These are phyloP conservation scores for Amphibolis antarctica DNA, from an alignment of 106 monocot species.

Conservation along the genomic window DNA sequence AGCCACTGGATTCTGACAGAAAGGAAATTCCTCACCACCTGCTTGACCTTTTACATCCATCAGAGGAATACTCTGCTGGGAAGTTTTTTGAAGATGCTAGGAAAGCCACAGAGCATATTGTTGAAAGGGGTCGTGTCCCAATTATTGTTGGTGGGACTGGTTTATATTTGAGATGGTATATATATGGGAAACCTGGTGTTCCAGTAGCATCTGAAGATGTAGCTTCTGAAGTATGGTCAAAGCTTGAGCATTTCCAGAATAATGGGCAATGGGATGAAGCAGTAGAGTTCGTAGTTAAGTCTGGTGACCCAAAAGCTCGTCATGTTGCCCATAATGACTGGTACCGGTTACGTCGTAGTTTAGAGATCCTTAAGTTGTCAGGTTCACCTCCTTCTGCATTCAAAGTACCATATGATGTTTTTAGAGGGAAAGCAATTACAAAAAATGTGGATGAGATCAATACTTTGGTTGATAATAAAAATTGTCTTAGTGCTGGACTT, in stretches of 20 bases:
- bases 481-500: too few species aligned
- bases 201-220: slow-evolving; percentile 42
- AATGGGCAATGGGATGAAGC: slow-evolving; percentile 60
- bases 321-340: slow-evolving; percentile 55
- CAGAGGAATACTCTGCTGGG: slow-evolving; percentile 56
- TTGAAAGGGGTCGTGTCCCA: slow-evolving; percentile 43
- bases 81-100: slow-evolving; percentile 51
- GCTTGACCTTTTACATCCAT: slow-evolving; percentile 62
- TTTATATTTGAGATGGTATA: slow-evolving; percentile 78
- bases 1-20: slow-evolving; percentile 13
- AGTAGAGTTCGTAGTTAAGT: slow-evolving; percentile 49
- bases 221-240: slow-evolving; percentile 5
- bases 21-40: slow-evolving; percentile 61
- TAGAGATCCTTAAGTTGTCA: slow-evolving; percentile 66
- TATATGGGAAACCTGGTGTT: slow-evolving; percentile 82
- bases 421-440: slow-evolving; percentile 10
- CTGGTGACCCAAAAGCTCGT: slow-evolving; percentile 60
- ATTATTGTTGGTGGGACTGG: slow-evolving; percentile 86
- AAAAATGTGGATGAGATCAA: background rate
- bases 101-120: slow-evolving; percentile 32
- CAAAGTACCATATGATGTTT: slow-evolving; percentile 53
- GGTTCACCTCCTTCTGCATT: slow-evolving; percentile 74
- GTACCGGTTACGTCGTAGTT: slow-evolving; percentile 68
- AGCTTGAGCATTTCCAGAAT: slow-evolving; percentile 27
- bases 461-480: background rate